Evolutionary conservation across 2,329 filamentous ascomycete species (phyloP).

Genomic region (Calonectria hawksworthii): DNA sequence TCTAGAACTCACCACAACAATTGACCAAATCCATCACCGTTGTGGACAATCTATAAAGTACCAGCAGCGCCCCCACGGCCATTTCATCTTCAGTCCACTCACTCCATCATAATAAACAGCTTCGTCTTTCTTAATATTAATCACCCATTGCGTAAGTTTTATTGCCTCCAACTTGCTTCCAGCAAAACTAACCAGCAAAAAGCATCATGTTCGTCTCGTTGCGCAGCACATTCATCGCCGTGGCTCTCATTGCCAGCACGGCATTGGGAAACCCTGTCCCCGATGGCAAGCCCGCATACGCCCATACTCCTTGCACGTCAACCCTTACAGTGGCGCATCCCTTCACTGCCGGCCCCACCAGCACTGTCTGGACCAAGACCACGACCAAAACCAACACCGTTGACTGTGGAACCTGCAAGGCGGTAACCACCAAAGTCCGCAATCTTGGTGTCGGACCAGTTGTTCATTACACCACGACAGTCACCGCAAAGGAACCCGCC

Average conservation of each 20-base stretch:
- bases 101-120: too few relatives aligned
- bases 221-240: background rate
- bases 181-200: background rate
- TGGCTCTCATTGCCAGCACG: background rate
- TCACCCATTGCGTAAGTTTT: background rate
- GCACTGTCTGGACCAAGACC: background rate
- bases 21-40: background rate
- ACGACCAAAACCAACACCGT: background rate
- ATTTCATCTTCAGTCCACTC: too few relatives aligned
- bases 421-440: background rate
- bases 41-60: background rate
- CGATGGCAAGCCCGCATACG: background rate
- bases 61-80: background rate
- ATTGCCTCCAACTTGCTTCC: background rate
- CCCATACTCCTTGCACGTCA: background rate
- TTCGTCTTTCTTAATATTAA: background rate
- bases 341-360: background rate
- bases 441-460: background rate
- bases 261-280: background rate
- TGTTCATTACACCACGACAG: background rate
- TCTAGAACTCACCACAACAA: background rate
- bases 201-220: constrained; percentile 7
- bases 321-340: background rate
- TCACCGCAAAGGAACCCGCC: background rate
- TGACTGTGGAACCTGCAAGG: constrained; percentile 2